These are phyloP conservation scores for Penicillium ochrochloron DNA, from an alignment of 495 filamentous ascomycete genomes.

Conservation along the genomic window DNA sequence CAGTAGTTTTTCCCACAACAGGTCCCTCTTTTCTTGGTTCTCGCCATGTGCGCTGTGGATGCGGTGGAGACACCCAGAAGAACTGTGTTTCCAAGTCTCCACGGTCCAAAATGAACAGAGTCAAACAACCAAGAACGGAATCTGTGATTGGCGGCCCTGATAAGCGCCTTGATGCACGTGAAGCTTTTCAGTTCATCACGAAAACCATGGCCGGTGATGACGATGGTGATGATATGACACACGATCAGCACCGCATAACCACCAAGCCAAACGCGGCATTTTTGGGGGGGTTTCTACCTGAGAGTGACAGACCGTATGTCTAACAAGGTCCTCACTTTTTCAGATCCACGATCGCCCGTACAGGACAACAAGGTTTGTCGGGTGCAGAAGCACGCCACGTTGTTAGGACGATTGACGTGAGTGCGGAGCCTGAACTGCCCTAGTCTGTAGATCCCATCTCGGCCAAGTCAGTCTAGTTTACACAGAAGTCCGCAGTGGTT, in stretches of 20 bases:
- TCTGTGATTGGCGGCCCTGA: constrained; percentile 25
- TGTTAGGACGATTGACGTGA: constrained; percentile 6
- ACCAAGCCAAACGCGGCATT: constrained; percentile 7
- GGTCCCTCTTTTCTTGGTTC: constrained; percentile 1
- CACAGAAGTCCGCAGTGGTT: not conserved
- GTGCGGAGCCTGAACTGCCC: constrained; percentile 1
- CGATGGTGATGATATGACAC: not conserved
- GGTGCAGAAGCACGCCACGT: constrained; percentile 11
- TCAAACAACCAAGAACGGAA: not conserved
- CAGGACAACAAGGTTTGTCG: constrained; percentile 10
- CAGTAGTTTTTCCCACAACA: constrained; percentile 6
- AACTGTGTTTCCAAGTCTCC: not conserved
- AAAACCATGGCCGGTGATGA: not conserved
- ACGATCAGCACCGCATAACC: not conserved
- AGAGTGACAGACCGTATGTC: not conserved
- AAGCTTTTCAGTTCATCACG: constrained; percentile 18
- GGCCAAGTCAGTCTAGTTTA: not conserved
- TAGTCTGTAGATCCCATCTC: not conserved
- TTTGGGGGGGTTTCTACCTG: not conserved
- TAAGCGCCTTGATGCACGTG: constrained; percentile 30
- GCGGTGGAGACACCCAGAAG: constrained; percentile 5
- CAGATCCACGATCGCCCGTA: not conserved
- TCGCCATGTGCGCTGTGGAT: constrained; percentile 8
- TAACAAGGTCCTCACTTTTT: not conserved
- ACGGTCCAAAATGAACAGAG: not conserved